These are phyloP conservation scores for Leucoagaricus sp. DNA, from an alignment of 1,284 basidiomycete genomes.

Conservation along the genomic window DNA sequence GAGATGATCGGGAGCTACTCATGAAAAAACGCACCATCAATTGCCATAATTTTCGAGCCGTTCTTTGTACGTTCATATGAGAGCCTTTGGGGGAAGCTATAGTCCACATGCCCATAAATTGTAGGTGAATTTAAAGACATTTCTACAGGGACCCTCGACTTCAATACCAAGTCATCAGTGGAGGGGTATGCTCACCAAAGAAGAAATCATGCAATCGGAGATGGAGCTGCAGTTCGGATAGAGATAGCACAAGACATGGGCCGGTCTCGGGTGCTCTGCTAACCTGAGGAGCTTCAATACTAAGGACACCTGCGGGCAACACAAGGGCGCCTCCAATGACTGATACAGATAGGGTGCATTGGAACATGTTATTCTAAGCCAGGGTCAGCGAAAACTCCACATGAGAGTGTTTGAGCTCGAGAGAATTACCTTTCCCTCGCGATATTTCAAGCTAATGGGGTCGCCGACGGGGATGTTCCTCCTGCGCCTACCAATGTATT, in stretches of 20 bases:
- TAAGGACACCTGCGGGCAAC: constrained; percentile 76
- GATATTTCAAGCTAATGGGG: constrained; percentile 77
- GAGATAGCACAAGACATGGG: constrained; percentile 53
- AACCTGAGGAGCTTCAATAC: constrained; percentile 45
- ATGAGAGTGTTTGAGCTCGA: neutral
- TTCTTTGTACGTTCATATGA: constrained; percentile 27
- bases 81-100: constrained; percentile 50
- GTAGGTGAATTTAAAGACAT: constrained; percentile 75
- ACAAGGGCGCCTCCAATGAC: constrained; percentile 59
- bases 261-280: constrained; percentile 43
- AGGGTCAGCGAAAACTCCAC: neutral
- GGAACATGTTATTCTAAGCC: constrained; percentile 77
- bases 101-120: constrained; percentile 52
- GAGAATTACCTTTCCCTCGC: constrained; percentile 64
- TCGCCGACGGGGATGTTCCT: constrained; percentile 70
- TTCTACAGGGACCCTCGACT: constrained; percentile 47
- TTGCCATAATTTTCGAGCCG: constrained; percentile 4
- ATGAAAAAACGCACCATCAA: constrained; percentile 3
- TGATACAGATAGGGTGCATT: constrained; percentile 66
- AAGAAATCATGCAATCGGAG: constrained; percentile 82
- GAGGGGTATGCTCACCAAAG: constrained; percentile 66
- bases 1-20: constrained; percentile 4
- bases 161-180: neutral
- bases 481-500: constrained; percentile 75
- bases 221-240: constrained; percentile 74